phyloP scores from a whole-genome alignment of 257 asterid genomes.

The Coffea eugenioides region DNA sequence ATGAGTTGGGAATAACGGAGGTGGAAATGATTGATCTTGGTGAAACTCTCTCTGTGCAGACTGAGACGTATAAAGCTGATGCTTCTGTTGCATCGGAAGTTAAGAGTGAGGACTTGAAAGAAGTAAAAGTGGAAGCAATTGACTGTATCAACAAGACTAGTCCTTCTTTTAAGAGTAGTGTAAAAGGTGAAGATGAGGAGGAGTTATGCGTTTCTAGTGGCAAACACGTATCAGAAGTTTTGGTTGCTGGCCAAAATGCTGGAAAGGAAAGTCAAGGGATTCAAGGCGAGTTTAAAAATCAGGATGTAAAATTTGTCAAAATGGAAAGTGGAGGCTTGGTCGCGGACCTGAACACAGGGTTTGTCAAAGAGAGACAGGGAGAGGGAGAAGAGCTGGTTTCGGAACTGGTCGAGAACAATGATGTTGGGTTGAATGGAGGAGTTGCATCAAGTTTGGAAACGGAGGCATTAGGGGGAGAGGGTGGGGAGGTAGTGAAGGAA shows the following conservation, averaged over 20 bases:
- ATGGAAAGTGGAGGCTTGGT: background rate
- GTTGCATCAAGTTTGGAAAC: conserved; percentile 42
- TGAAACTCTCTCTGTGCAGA: background rate
- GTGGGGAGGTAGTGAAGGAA: conserved; percentile 21
- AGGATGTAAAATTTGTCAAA: conserved; percentile 11
- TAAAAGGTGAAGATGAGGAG: conserved; percentile 3
- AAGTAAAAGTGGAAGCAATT: conserved; percentile 1
- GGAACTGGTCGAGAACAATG: conserved; percentile 28
- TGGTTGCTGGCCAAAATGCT: conserved; percentile 11
- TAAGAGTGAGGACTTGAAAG: conserved; percentile 22
- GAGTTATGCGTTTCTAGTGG: conserved; percentile 17
- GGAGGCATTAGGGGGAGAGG: conserved; percentile 24
- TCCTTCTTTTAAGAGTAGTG: conserved; percentile 4
- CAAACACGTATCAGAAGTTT: conserved; percentile 13
- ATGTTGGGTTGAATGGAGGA: conserved; percentile 28
- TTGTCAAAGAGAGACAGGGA: conserved; percentile 19
- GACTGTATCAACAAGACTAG: conserved; percentile 15
- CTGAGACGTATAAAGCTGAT: conserved; percentile 10
- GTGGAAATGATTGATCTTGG: conserved; percentile 1
- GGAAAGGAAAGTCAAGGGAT: conserved; percentile 15
- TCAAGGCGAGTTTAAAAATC: conserved; percentile 17
- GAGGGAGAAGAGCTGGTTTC: conserved; percentile 15
- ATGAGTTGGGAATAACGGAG: conserved; percentile 11
- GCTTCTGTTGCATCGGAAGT: conserved; percentile 19
- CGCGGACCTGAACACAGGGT: conserved; percentile 21